Base-by-base conservation (phyloP, 1,284 basidiomycete genomes). In the Meripilus lineatus region DNA sequence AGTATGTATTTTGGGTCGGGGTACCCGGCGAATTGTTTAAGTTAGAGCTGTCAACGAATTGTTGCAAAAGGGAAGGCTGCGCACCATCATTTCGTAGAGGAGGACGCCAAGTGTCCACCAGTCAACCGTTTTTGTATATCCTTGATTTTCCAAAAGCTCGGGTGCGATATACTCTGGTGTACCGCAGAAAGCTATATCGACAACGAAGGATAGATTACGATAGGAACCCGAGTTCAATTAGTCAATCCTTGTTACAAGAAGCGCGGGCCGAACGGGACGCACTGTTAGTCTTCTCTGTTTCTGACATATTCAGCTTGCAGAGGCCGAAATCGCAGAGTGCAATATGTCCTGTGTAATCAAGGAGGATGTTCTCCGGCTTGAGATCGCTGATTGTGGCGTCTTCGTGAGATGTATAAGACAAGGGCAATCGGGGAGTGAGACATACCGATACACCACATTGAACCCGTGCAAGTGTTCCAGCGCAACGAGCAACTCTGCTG, bases 51-150 rank as follows among this genome's bases (percentile, higher is more conserved):
- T 26, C 20, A 34, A 17, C 25, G 15, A 7, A 37, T n/a, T n/a
- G 24, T n/a, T 38, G 14, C 26, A 17, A n/a, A 20, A 15, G 5
- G 32, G 25, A 32, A 42, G 14, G 30, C n/a, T 15, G 57, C 69
- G 25, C 44, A 84, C 89, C 75, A 98, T 91, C 96, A 99, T 99
- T 67, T 99, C 95, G 62, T 96, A 99, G 22, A 99, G 75, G 25
- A 99, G 72, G 3, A 99, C 95, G 47, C 95, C 96, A 1, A 99
- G 77, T 1, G 95, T 99, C 95, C 95, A 99, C 95, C 95, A 99
- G 64, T 99, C 95, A 18, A 99, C 94, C 1, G 93, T 95, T 70
- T 97, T 97, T 24, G 94, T 97, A 68, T 99, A 99, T 3, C 95
- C 95, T 61, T 98, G 94, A 48, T 89, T 95, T 50, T 96, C 86